These are phyloP conservation scores for Colletotrichum sp. DNA, from an alignment of 2,329 filamentous ascomycete genomes.

Conservation along the genomic window DNA sequence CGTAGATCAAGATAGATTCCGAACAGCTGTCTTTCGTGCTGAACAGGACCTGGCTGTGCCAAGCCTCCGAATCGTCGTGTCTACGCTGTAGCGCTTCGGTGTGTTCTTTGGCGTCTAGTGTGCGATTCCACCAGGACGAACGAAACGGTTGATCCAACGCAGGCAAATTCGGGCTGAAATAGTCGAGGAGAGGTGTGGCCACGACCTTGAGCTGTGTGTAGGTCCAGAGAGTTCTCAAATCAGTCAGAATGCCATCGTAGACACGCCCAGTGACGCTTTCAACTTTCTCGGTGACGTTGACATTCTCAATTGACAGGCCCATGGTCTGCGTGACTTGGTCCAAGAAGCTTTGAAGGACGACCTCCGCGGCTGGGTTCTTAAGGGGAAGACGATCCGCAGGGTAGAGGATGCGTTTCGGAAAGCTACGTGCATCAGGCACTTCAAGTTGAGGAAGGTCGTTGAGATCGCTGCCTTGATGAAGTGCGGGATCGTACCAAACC, in stretches of 20 bases:
- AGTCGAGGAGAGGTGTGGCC: neutral
- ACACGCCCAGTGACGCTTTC: neutral
- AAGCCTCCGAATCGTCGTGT: neutral
- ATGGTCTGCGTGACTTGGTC: neutral
- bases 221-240: neutral
- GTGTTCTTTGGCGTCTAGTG: neutral
- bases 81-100: neutral
- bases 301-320: neutral
- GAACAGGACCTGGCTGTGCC: neutral
- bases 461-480: neutral
- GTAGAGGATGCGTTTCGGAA: neutral
- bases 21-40: slow-evolving; percentile 31
- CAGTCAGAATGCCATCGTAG: neutral
- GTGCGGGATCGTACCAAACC: neutral
- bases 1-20: slow-evolving; percentile 44
- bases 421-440: neutral
- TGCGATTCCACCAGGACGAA: neutral
- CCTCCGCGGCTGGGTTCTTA: neutral
- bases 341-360: neutral
- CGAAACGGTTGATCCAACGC: neutral
- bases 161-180: neutral
- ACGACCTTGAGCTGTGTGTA: neutral
- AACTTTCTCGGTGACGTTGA: neutral
- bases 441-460: neutral
- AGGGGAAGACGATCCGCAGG: neutral